phyloP scores from a whole-genome alignment of 495 filamentous ascomycete species.

The Parathielavia appendiculata region DNA sequence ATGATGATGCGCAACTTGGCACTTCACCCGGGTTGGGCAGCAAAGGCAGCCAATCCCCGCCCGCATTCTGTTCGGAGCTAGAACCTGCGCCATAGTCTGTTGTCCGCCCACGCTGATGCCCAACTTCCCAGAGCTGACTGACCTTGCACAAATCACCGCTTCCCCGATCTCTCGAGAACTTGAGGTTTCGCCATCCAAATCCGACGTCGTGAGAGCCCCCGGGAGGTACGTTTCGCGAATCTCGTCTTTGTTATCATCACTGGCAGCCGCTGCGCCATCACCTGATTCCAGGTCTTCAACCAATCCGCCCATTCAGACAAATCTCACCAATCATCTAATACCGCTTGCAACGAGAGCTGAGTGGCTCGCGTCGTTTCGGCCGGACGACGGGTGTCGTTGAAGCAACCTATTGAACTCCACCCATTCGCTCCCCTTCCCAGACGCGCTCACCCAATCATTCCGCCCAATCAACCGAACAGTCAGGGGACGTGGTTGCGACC shows the following conservation, averaged over 20 bases:
- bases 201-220: slow-evolving; percentile 12
- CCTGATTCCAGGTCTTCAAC: background rate
- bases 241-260: background rate
- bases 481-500: slow-evolving; percentile 21
- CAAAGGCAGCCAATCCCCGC: slow-evolving; percentile 17
- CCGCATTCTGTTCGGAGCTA: slow-evolving; percentile 11
- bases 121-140: slow-evolving; percentile 32
- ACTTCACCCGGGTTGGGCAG: slow-evolving; percentile 26
- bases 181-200: slow-evolving; percentile 8
- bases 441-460: slow-evolving; percentile 32
- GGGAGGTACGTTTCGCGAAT: slow-evolving; percentile 17
- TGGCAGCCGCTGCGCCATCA: slow-evolving; percentile 6
- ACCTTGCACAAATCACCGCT: slow-evolving; percentile 33
- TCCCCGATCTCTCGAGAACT: slow-evolving; percentile 7
- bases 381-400: slow-evolving; percentile 32
- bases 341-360: slow-evolving; percentile 34
- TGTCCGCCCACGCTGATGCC: slow-evolving; percentile 32
- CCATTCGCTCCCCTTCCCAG: slow-evolving; percentile 28
- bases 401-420: slow-evolving; percentile 32
- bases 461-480: slow-evolving; percentile 31
- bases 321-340: slow-evolving; percentile 40
- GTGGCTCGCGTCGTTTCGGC: slow-evolving; percentile 28
- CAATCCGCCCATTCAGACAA: slow-evolving; percentile 24
- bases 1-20: slow-evolving; percentile 19
- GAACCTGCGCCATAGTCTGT: slow-evolving; percentile 23